Evolutionary conservation across 805 yeast species (phyloP).

Genomic region (Teunomyces stri): DNA sequence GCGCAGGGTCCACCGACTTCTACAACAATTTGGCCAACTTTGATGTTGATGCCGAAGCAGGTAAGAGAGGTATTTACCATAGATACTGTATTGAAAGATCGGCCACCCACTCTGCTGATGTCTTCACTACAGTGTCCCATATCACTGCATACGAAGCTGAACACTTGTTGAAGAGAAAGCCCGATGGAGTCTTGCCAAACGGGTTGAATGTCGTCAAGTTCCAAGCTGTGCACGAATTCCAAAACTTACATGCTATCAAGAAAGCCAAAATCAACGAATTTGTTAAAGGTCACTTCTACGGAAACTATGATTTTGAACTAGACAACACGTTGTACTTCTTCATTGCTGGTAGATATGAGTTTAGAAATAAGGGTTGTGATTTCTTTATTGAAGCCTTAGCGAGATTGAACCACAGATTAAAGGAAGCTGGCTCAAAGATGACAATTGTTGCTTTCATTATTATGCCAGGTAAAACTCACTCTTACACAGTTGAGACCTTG

Average conservation of each 20-base stretch:
- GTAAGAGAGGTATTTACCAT: conserved; percentile 95
- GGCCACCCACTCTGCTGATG: conserved; percentile 94
- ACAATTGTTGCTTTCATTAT: conserved; percentile 96
- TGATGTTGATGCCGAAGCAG: conserved; percentile 97
- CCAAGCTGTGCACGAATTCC: conserved; percentile 97
- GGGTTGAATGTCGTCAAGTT: conserved; percentile 95
- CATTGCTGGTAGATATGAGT: conserved; percentile 97
- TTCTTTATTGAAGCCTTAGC: conserved; percentile 92
- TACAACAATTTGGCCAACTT: conserved; percentile 85
- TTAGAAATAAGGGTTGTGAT: conserved; percentile 94
- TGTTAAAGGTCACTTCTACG: conserved; percentile 95
- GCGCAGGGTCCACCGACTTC: conserved; percentile 96
- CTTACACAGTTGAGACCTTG: conserved; percentile 93
- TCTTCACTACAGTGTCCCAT: conserved; percentile 94
- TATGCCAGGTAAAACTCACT: conserved; percentile 95
- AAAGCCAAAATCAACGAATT: conserved; percentile 93
- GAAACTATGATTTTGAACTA: conserved; percentile 90
- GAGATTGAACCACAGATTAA: conserved; percentile 82
- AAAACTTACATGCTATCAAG: conserved; percentile 87
- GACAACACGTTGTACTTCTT: conserved; percentile 93
- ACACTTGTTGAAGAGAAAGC: conserved; percentile 88
- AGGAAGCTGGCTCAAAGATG: conserved; percentile 76
- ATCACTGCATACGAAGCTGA: conserved; percentile 97
- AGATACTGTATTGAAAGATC: conserved; percentile 96
- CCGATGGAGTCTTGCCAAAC: conserved; percentile 96